These are phyloP conservation scores for Yamadazyma phyllophila DNA, from an alignment of 805 yeast genomes.

Conservation along the genomic window DNA sequence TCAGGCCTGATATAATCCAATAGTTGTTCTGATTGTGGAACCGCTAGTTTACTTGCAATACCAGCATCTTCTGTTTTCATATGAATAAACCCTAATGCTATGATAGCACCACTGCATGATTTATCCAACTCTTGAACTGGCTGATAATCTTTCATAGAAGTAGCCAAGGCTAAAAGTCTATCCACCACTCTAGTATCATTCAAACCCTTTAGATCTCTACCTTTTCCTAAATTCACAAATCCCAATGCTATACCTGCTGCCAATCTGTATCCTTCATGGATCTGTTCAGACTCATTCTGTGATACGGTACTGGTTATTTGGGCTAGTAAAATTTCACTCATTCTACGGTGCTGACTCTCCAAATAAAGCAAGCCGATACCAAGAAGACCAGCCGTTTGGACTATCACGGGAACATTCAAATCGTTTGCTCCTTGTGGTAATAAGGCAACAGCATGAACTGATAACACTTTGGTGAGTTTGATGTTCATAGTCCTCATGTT, in stretches of 20 bases:
- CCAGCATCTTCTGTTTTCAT: slow-evolving; percentile 59
- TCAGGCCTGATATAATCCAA: slow-evolving; percentile 80
- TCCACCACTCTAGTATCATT: slow-evolving; percentile 67
- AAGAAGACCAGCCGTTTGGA: slow-evolving; percentile 87
- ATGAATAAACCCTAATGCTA: slow-evolving; percentile 74
- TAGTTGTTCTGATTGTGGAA: slow-evolving; percentile 59
- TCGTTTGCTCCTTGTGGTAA: slow-evolving; percentile 90
- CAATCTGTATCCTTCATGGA: slow-evolving; percentile 76
- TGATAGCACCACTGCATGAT: slow-evolving; percentile 68
- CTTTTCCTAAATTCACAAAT: slow-evolving; percentile 75
- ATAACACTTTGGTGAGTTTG: slow-evolving; percentile 82
- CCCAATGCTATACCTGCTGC: slow-evolving; percentile 92
- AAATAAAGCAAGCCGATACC: slow-evolving; percentile 86
- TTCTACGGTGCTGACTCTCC: slow-evolving; percentile 76
- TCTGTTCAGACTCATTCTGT: slow-evolving; percentile 54
- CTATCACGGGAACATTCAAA: slow-evolving; percentile 74
- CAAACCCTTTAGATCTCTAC: slow-evolving; percentile 55
- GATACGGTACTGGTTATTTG: slow-evolving; percentile 60
- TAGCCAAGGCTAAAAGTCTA: slow-evolving; percentile 54
- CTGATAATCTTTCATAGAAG: slow-evolving; percentile 61
- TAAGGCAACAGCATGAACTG: slow-evolving; percentile 90
- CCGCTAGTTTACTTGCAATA: slow-evolving; percentile 58
- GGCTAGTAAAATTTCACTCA: slow-evolving; percentile 74
- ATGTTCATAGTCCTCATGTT: slow-evolving; percentile 77
- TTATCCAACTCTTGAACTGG: slow-evolving; percentile 57